These are phyloP conservation scores for Phytopythium ostracodes DNA, from an alignment of 352 stramenopile species.

Conservation along the genomic window DNA sequence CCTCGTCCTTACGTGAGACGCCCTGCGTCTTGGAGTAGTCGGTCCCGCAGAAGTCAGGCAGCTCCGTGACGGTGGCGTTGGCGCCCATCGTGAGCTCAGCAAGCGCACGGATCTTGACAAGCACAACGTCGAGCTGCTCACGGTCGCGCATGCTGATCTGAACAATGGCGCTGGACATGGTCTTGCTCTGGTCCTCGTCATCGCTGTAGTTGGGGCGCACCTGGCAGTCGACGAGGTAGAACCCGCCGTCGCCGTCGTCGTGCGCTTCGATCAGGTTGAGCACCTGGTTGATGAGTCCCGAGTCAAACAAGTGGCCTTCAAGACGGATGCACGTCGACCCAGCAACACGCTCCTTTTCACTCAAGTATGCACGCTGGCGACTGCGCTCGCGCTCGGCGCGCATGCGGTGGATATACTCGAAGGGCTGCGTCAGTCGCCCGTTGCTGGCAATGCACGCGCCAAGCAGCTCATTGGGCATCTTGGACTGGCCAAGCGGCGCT, in stretches of 20 bases:
- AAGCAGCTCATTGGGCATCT: conserved; percentile 70
- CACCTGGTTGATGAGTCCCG: conserved; percentile 94
- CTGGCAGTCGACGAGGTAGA: conserved; percentile 90
- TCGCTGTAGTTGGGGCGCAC: conserved; percentile 77
- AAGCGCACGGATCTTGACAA: conserved; percentile 83
- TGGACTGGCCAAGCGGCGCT: conserved; percentile 42
- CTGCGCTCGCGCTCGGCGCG: conserved; percentile 77
- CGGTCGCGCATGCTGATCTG: conserved; percentile 75
- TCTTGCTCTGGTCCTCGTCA: conserved; percentile 15
- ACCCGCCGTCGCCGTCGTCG: conserved; percentile 52
- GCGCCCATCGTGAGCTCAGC: conserved; percentile 81
- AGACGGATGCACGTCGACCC: conserved; percentile 79
- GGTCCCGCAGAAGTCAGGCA: conserved; percentile 73
- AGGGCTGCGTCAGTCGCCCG: conserved; percentile 82
- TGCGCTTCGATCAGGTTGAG: conserved; percentile 92
- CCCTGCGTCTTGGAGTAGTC: conserved; percentile 72
- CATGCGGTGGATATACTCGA: conserved; percentile 92
- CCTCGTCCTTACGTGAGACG: conserved; percentile 48
- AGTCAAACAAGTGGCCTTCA: conserved; percentile 96
- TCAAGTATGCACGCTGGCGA: conserved; percentile 57
- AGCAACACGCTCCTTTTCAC: conserved; percentile 65
- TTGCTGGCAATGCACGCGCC: conserved; percentile 91
- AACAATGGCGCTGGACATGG: conserved; percentile 71
- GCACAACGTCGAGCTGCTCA: conserved; percentile 77
- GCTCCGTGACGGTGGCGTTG: conserved; percentile 79